Conservation (phyloP, 306 rosid species). For the Castanea mollissima region DNA sequence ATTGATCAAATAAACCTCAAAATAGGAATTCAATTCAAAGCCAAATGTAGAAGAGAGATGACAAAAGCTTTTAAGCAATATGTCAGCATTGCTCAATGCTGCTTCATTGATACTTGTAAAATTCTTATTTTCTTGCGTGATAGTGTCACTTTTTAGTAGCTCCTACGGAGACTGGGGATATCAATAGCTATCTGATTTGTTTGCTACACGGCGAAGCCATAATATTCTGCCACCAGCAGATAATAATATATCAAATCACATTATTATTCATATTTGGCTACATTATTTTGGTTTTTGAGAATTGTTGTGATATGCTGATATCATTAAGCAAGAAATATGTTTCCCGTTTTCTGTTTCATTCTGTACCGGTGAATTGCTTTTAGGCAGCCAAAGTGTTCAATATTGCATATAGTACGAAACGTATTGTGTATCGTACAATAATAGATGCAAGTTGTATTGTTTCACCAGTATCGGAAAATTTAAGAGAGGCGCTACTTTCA, state of each 20-base stretch:
- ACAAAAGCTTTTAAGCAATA: neutral
- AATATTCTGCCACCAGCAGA: constrained; percentile 4
- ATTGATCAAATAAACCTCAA: neutral
- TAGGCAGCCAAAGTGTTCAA: too few species aligned
- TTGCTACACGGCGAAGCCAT: constrained; percentile 2
- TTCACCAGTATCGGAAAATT: too few species aligned
- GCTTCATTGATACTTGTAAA: neutral
- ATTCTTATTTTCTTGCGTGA: neutral
- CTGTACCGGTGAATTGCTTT: neutral
- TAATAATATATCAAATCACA: constrained; percentile 10
- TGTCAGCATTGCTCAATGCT: neutral
- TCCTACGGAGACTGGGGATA: neutral
- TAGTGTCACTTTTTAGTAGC: neutral
- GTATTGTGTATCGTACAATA: too few species aligned
- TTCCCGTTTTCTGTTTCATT: neutral
- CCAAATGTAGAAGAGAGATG: neutral
- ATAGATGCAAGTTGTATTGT: too few species aligned
- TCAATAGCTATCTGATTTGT: constrained; percentile 10
- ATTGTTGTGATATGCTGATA: neutral
- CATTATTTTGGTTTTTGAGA: neutral
- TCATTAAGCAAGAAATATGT: neutral
- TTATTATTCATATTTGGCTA: constrained; percentile 8
- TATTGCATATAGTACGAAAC: too few species aligned
- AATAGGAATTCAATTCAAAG: neutral
- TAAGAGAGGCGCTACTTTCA: too few species aligned